Evolutionary conservation across 345 rosid species (phyloP).

Genomic region (Mallotus nudiflorus): DNA sequence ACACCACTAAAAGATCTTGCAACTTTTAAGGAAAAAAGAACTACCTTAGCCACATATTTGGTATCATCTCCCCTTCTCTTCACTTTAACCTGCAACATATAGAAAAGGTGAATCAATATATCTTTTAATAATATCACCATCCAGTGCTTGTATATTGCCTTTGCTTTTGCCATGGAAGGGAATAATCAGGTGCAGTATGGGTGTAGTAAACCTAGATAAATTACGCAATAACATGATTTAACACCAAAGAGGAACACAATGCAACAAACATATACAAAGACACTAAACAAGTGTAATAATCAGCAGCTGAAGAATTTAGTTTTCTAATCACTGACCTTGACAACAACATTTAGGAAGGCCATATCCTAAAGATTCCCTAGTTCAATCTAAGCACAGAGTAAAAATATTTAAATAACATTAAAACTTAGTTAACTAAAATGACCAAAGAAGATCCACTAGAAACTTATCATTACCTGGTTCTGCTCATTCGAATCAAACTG

Average conservation of each 20-base stretch:
- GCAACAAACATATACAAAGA: no score
- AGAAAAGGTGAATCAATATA: conserved; percentile 6
- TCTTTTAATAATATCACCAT: conserved; percentile 41
- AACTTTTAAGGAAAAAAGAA: conserved; percentile 8
- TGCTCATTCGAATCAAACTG: conserved; percentile 58
- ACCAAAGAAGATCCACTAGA: neutral
- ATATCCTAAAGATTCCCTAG: conserved; percentile 63
- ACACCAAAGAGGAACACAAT: conserved; percentile 6
- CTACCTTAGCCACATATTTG: conserved; percentile 92
- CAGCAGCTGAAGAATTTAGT: no score
- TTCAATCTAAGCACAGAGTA: conserved; percentile 45
- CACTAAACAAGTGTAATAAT: no score
- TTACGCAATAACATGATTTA: conserved; percentile 2
- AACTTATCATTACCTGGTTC: conserved; percentile 44
- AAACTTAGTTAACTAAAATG: neutral
- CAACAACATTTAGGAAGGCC: conserved; percentile 88
- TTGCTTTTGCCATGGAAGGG: conserved; percentile 99
- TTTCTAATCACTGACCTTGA: conserved; percentile 56
- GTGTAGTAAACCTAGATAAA: conserved; percentile 86
- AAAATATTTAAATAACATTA: no score
- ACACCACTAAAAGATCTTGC: conserved; percentile 15
- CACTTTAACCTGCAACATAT: conserved; percentile 73
- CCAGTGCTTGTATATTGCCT: conserved; percentile 89
- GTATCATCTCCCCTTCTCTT: conserved; percentile 97
- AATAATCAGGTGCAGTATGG: conserved; percentile 91